Evolutionary conservation across 2,329 filamentous ascomycete genomes (phyloP).

Genomic region (Ophiocordyceps unilateralis): DNA sequence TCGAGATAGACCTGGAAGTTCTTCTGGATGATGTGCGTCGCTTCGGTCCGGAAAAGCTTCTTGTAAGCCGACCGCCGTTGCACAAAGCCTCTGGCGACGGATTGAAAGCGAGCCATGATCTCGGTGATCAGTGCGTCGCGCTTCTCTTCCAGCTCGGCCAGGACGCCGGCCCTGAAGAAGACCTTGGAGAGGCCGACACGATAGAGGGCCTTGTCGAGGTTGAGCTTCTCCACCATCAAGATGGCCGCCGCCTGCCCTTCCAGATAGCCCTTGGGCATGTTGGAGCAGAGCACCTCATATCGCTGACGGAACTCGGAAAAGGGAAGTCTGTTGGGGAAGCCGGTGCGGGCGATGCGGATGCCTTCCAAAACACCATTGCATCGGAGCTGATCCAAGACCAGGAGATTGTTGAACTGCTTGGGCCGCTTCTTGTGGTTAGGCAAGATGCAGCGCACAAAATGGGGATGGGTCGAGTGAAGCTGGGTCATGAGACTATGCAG

Average conservation of each 20-base stretch:
- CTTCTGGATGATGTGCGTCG: conserved; percentile 81
- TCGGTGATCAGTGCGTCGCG: conserved; percentile 83
- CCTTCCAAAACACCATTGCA: conserved; percentile 99
- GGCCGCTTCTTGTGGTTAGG: conserved; percentile 96
- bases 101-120: conserved; percentile 89
- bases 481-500: conserved; percentile 92
- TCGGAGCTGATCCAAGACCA: conserved; percentile 93
- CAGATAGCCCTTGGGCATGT: conserved; percentile 78
- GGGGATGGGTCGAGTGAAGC: conserved; percentile 87
- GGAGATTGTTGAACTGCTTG: conserved; percentile 75
- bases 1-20: conserved; percentile 89
- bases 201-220: conserved; percentile 71
- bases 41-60: conserved; percentile 82
- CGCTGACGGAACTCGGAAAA: conserved; percentile 91
- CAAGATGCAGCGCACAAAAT: conserved; percentile 94
- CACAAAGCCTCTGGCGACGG: conserved; percentile 74
- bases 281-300: conserved; percentile 82
- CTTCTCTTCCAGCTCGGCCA: conserved; percentile 93
- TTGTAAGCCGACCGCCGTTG: conserved; percentile 84
- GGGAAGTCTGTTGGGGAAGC: conserved; percentile 82
- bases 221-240: conserved; percentile 78
- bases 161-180: conserved; percentile 89
- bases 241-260: conserved; percentile 76
- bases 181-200: conserved; percentile 93
- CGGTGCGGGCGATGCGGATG: conserved; percentile 89